Percentiles rank a stretch among this genome's conserved stretches.
phyloP scores from a whole-genome alignment of 257 asterid species.

The Scutellaria galericulata region DNA sequence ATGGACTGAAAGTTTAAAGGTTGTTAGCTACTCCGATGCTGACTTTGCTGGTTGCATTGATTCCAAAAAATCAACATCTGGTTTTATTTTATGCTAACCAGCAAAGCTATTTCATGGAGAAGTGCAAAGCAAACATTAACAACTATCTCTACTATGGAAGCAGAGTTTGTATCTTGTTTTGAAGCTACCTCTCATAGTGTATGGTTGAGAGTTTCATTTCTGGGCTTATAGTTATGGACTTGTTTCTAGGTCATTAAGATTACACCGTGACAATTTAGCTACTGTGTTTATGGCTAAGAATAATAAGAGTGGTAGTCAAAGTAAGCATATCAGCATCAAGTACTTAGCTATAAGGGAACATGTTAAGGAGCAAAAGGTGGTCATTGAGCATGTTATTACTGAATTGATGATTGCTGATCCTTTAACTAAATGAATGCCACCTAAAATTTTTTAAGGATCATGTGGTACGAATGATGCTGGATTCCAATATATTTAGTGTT shows the following conservation, averaged over 20 bases:
- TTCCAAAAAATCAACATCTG: neutral
- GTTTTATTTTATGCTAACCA: neutral
- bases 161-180: neutral
- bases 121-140: neutral
- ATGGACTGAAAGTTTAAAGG: neutral
- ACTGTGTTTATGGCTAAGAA: neutral
- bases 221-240: neutral
- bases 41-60: neutral
- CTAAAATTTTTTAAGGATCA: slow-evolving; percentile 7
- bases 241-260: neutral
- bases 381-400: neutral
- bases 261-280: neutral
- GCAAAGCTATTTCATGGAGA: neutral
- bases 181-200: neutral
- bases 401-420: slow-evolving; percentile 10
- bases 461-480: neutral
- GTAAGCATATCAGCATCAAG: neutral
- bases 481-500: neutral
- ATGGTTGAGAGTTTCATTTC: neutral
- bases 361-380: neutral
- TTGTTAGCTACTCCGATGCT: neutral
- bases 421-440: neutral
- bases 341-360: neutral
- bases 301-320: neutral
- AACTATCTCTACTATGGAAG: neutral